Conservation (phyloP, 768 basidiomycete genomes). For the Lanmaoa pseudosensibilis region DNA sequence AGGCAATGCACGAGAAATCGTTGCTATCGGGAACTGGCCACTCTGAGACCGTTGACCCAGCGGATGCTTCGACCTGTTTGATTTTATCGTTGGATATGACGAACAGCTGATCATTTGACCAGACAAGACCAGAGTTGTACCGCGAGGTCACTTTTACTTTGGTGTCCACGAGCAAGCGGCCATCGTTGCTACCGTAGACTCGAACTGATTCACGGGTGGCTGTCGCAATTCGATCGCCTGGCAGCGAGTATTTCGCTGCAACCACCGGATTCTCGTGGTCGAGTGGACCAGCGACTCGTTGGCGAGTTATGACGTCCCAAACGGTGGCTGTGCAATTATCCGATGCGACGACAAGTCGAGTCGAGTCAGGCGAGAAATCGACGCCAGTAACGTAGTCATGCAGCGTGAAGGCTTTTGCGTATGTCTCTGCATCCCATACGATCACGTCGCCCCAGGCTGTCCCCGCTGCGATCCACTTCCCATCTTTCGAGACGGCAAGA, state of each 20-base stretch:
- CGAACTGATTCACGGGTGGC: neutral
- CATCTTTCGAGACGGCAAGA: neutral
- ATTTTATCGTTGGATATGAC: too few species aligned
- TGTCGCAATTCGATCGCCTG: neutral
- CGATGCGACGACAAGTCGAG: neutral
- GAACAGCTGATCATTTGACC: neutral
- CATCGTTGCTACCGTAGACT: too few species aligned
- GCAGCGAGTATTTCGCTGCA: neutral
- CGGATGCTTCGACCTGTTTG: too few species aligned
- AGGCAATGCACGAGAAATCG: too few species aligned
- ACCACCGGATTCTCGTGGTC: neutral
- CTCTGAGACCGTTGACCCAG: too few species aligned
- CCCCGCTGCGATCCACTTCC: neutral
- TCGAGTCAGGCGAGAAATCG: conserved; percentile 1
- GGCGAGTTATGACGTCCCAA: neutral
- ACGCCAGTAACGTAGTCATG: neutral
- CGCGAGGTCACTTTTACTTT: neutral
- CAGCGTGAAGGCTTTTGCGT: neutral
- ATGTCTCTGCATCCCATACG: neutral
- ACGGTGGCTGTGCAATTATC: neutral
- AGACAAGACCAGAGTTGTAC: neutral
- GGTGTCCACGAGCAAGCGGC: too few species aligned
- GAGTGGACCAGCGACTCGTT: neutral
- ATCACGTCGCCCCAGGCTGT: neutral
- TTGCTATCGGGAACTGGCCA: too few species aligned